Conservation (phyloP, 2,329 filamentous ascomycete genomes). For the Clarireedia sp. region DNA sequence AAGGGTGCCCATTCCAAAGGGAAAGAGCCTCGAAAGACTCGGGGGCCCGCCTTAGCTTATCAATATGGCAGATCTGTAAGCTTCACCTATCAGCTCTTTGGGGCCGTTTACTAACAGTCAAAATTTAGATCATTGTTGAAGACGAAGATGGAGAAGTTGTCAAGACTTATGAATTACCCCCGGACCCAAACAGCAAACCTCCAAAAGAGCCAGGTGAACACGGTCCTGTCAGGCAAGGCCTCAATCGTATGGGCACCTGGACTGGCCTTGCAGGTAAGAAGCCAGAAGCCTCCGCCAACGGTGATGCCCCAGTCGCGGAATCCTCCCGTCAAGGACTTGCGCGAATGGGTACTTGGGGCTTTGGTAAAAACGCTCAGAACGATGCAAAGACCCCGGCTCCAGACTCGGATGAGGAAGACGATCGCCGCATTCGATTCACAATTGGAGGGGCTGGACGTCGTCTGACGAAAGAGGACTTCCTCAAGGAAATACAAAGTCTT, state of each 20-base stretch:
- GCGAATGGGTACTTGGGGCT: conserved; percentile 26
- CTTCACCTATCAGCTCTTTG: conserved; percentile 5
- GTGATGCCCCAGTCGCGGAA: background rate
- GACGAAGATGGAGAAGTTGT: conserved; percentile 81
- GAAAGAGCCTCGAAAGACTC: conserved; percentile 39
- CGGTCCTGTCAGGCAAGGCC: conserved; percentile 19
- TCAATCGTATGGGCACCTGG: conserved; percentile 24
- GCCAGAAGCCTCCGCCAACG: background rate
- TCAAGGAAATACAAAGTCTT: conserved; percentile 63
- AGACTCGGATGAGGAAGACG: conserved; percentile 51
- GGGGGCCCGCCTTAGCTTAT: conserved; percentile 72
- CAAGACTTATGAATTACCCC: conserved; percentile 70
- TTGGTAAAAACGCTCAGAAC: conserved; percentile 14
- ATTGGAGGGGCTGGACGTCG: conserved; percentile 64
- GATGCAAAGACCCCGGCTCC: conserved; percentile 18
- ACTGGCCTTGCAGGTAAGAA: conserved; percentile 18
- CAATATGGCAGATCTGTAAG: conserved; percentile 73
- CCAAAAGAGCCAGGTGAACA: conserved; percentile 11
- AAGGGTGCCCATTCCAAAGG: conserved; percentile 27
- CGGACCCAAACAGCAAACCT: conserved; percentile 22
- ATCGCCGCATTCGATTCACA: conserved; percentile 67
- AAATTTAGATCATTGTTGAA: conserved; percentile 67
- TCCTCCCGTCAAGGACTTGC: conserved; percentile 21
- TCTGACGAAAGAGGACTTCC: conserved; percentile 75
- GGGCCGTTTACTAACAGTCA: conserved; percentile 10